phyloP scores from a whole-genome alignment of 345 rosid genomes.

The Aethionema arabicum region DNA sequence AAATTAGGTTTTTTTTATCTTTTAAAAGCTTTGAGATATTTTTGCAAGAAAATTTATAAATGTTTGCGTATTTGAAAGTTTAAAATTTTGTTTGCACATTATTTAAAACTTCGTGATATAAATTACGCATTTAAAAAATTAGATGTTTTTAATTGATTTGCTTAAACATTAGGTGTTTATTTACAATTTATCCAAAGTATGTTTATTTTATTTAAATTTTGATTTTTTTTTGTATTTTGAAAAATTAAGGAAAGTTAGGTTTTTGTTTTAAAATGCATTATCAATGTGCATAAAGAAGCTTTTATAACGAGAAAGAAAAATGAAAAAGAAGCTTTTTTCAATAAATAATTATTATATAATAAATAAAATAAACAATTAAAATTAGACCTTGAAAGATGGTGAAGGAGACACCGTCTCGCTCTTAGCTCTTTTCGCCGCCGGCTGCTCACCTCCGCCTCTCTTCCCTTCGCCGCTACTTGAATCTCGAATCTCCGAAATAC shows the following conservation, averaged over 20 bases:
- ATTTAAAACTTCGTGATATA: no score
- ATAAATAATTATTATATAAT: constrained; percentile 3
- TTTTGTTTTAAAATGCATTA: constrained; percentile 10
- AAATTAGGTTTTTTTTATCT: no score
- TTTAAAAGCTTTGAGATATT: no score
- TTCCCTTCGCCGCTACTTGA: constrained; percentile 54
- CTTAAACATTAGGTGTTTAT: no score
- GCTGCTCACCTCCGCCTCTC: constrained; percentile 65
- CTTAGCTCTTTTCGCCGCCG: constrained; percentile 67
- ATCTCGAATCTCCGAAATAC: constrained; percentile 53
- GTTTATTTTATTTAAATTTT: background rate
- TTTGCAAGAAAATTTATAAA: no score
- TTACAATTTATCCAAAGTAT: no score
- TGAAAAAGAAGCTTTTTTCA: constrained; percentile 30
- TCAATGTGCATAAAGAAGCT: constrained; percentile 33
- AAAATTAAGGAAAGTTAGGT: constrained; percentile 24
- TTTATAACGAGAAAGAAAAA: constrained; percentile 15
- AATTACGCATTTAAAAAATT: no score
- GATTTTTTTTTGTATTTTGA: background rate
- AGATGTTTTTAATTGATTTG: no score
- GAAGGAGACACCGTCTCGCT: constrained; percentile 70
- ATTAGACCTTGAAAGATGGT: constrained; percentile 89
- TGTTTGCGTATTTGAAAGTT: no score
- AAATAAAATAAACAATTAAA: constrained; percentile 11
- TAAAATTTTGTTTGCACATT: no score